Percentiles rank a stretch among this genome's conserved stretches.
Evolutionary conservation across 2,329 filamentous ascomycete species (phyloP).

Genomic region (Aspergillus japonicus): DNA sequence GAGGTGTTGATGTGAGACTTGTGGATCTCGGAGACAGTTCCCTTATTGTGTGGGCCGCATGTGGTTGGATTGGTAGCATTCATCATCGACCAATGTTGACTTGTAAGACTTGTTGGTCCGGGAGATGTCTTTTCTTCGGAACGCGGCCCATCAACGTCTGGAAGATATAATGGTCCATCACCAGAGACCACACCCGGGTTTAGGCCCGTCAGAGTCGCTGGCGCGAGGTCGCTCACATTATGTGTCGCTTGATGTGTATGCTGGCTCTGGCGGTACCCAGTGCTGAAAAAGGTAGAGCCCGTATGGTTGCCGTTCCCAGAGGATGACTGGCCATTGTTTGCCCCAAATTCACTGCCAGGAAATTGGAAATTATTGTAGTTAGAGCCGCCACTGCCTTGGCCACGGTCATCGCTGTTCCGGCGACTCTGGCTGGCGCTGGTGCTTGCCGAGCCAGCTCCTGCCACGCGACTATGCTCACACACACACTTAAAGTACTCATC

Average conservation of each 20-base stretch:
- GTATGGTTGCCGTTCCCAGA: not conserved
- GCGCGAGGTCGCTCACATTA: not conserved
- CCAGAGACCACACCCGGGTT: not conserved
- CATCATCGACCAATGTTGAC: not conserved
- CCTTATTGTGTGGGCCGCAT: not conserved
- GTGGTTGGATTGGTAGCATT: not conserved
- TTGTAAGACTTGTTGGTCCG: not conserved
- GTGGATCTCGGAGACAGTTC: not conserved
- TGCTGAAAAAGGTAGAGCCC: not conserved
- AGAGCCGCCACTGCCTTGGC: constrained; percentile 1
- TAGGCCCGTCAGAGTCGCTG: not conserved
- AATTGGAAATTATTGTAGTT: not conserved
- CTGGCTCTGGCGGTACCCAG: not conserved
- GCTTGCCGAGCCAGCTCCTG: not conserved
- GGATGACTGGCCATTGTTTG: not conserved
- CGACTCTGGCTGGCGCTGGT: constrained; percentile 11
- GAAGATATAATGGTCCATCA: not conserved
- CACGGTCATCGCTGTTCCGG: constrained; percentile 10
- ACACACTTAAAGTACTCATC: constrained; percentile 16
- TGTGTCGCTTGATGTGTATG: not conserved
- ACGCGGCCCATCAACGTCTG: not conserved
- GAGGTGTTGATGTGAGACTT: not conserved
- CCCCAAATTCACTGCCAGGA: not conserved
- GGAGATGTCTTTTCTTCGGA: not conserved
- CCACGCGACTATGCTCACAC: constrained; percentile 13